Evolutionary conservation across 306 rosid genomes (phyloP), one percentile per base, ranked within the genome.

Genomic region (Prunus kanzakura): DNA sequence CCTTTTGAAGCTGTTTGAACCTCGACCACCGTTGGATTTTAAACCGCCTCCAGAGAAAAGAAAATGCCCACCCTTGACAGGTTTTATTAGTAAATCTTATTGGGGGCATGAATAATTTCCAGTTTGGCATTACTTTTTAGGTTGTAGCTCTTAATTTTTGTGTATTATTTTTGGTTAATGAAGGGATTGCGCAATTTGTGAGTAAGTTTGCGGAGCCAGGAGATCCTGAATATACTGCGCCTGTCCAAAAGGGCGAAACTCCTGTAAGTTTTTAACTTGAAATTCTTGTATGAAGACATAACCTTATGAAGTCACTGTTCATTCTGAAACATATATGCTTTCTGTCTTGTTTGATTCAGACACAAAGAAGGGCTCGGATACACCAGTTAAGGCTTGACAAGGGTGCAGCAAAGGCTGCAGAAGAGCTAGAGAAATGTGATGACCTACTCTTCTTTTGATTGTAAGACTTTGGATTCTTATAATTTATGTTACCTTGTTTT

Each of bases 21-120:
- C 99, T n/a, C 79, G 99, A 66, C 98, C 91, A 9, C 99, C 99
- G 1, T 73, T 96, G 84, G 97, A 96, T 69, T 96, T 79, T 73
- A 96, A 96, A 72, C 98, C 99, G 15, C 99, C 99, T 60, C 99
- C 98, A 0, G 99, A 96, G 78, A 96, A 93, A 79, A 83, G 97
- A 73, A 96, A 92, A 81, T 91, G 99, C 82, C 98, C 97, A 0
- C 96, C 98, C 3, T 73, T 96, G 79, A 85, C 93, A 78, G 99
- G 99, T 86, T 68, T 65, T 65, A 11, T 61, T 27, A 6, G 43
- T 38, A 13, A 68, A 23, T 9, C 15, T 1, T 66, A 45, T 32
- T n/a, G 4, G 72, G 45, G 47, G 29, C 5, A 11, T 61, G 35
- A 15, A 50, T 43, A 66, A 60, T 30, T 78, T 66, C 18, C 18